Conservation (phyloP, 495 filamentous ascomycete genomes). For the Daldinia loculata region DNA sequence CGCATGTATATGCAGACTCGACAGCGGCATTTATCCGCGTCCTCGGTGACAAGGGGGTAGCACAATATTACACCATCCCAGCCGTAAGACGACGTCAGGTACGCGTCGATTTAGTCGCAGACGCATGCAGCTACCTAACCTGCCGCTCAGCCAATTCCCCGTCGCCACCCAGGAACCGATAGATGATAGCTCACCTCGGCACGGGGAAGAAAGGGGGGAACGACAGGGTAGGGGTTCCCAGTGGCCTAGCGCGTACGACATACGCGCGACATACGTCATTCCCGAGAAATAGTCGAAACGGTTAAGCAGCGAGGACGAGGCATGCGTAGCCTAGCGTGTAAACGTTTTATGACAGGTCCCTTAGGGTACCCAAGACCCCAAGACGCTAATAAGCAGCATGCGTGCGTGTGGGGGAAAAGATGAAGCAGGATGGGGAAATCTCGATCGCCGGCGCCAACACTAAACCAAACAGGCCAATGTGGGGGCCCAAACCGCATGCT, state of each 20-base stretch:
- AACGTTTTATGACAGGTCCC: slow-evolving; percentile 2
- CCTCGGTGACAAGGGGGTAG: background rate
- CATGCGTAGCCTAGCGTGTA: background rate
- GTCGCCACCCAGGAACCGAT: background rate
- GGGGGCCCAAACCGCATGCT: background rate
- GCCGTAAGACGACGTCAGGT: slow-evolving; percentile 1
- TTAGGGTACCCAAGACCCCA: background rate
- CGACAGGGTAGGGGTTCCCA: background rate
- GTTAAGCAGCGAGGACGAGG: background rate
- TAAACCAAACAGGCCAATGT: slow-evolving; percentile 17
- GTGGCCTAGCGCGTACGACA: slow-evolving; percentile 9
- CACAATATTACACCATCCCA: background rate
- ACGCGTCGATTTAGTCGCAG: background rate
- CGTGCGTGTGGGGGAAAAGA: background rate
- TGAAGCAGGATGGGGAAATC: slow-evolving; percentile 1
- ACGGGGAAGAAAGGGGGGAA: background rate
- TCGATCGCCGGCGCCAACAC: slow-evolving; percentile 8
- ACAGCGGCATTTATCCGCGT: slow-evolving; percentile 1
- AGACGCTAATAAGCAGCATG: background rate
- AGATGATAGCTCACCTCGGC: slow-evolving; percentile 5
- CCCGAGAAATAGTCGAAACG: background rate
- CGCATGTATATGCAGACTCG: background rate
- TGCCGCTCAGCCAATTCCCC: background rate
- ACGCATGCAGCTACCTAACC: background rate
- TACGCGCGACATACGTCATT: slow-evolving; percentile 16